Evolutionary conservation across 495 filamentous ascomycete genomes (phyloP).

Genomic region (Neurospora cerealis): DNA sequence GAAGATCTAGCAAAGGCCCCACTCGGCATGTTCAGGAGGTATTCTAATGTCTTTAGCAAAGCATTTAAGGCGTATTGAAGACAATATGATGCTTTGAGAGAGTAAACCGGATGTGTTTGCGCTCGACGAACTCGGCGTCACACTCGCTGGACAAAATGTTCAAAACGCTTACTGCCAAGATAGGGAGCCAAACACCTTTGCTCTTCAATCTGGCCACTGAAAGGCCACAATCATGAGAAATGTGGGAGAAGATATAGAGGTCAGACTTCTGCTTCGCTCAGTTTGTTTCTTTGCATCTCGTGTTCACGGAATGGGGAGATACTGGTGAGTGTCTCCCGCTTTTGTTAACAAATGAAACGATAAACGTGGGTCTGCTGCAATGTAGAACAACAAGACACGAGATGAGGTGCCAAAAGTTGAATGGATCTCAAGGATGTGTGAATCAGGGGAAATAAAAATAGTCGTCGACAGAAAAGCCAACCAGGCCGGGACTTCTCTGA

Average conservation of each 20-base stretch:
- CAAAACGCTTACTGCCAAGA: neutral
- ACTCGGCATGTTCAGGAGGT: neutral
- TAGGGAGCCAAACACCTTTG: neutral
- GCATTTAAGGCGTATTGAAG: no score
- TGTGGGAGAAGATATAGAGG: neutral
- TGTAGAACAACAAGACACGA: neutral
- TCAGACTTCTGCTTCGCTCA: neutral
- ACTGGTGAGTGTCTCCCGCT: neutral
- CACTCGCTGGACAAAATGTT: neutral
- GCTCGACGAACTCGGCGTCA: neutral
- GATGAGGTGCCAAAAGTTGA: neutral
- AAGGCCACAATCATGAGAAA: neutral
- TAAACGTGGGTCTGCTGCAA: neutral
- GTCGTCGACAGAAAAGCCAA: no score
- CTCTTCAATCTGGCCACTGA: neutral
- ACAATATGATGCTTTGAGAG: no score
- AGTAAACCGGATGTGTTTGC: neutral
- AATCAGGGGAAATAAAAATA: no score
- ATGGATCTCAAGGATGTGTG: neutral
- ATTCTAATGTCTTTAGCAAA: no score
- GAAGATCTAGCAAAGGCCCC: neutral
- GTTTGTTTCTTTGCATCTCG: neutral
- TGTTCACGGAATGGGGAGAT: neutral
- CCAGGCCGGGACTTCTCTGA: no score
- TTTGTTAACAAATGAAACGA: neutral